Base-by-base conservation (phyloP, 805 yeast genomes). In the Teunomyces gatunensis region DNA sequence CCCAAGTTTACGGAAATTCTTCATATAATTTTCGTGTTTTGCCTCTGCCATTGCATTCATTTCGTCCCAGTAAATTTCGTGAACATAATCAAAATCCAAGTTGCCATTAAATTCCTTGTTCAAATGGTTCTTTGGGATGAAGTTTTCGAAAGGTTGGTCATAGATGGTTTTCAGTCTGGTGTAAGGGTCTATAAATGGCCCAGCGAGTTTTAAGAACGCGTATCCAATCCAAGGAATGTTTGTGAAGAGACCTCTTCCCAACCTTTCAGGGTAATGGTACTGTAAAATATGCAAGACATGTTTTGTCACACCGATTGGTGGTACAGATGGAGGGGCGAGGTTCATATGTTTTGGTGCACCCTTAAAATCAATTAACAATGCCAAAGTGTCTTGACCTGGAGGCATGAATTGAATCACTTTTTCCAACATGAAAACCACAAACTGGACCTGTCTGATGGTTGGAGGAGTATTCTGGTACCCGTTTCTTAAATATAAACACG, bases 381-480 rank as follows among this genome's bases (percentile, higher is more conserved):
- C 96, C 46, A 94, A 73, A 10, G 95, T 85, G 62, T 92, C 99
- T 68, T 94, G 99, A 18, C 98, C 98, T 0, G 89, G 78, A 1
- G 97, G 97, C 97, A 94, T 92, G 66, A 80, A 88, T 65, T 90
- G 95, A 48, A 92, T 91, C 37, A 87, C 96, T 49, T 91, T 78
- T 67, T 94, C 99, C 46, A 94, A 75, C 90, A 86, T 86, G 71
- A 77, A 92, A 5, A 94, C 98, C 63, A 94, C 74, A 64, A 90
- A 97, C 67, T 94, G 96, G n/a, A 94, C 97, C 63, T 94, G 99
- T 57, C 92, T 79, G 52, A 83, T 85, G 1, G 94, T 81, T 2
- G 94, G 82, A 60, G 89, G 88, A 12, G 99, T 94, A 70, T 94
- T 94, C 68, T 94, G 99, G 63, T 96, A 80, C 11, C 98, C 98